phyloP scores from a whole-genome alignment of 1,284 basidiomycete species.

The Thecaphora thlaspeos region DNA sequence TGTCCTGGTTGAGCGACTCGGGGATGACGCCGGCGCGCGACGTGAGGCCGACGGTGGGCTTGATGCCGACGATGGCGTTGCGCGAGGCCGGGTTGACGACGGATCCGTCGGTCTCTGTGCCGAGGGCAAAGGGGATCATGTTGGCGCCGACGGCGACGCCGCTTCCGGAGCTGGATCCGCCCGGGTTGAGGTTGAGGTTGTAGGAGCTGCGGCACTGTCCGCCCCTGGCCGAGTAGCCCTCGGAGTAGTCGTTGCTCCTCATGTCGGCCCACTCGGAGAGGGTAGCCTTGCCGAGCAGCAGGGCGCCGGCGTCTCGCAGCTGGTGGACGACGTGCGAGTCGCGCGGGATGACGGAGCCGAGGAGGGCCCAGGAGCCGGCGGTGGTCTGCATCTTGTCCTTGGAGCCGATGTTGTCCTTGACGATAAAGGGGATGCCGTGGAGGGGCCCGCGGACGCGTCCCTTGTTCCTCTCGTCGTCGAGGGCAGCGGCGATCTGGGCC shows the following conservation, averaged over 20 bases:
- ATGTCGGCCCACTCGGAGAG: slow-evolving; percentile 58
- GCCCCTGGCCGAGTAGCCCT: slow-evolving; percentile 69
- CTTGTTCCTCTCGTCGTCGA: slow-evolving; percentile 64
- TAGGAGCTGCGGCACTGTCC: slow-evolving; percentile 68
- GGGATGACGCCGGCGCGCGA: slow-evolving; percentile 29
- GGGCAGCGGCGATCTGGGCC: slow-evolving; percentile 59
- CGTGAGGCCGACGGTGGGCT: slow-evolving; percentile 31
- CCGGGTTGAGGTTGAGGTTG: slow-evolving; percentile 66
- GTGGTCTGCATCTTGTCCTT: slow-evolving; percentile 66
- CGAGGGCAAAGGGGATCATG: slow-evolving; percentile 65
- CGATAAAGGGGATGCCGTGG: slow-evolving; percentile 70
- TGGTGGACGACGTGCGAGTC: slow-evolving; percentile 68
- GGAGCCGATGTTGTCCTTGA: slow-evolving; percentile 73
- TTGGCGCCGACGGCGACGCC: slow-evolving; percentile 68
- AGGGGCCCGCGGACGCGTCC: slow-evolving; percentile 64
- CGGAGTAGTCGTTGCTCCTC: slow-evolving; percentile 60
- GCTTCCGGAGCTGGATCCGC: slow-evolving; percentile 69
- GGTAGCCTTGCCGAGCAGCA: slow-evolving; percentile 64
- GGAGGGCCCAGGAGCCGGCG: slow-evolving; percentile 61
- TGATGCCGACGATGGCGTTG: slow-evolving; percentile 38
- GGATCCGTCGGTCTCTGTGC: slow-evolving; percentile 63
- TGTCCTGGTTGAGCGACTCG: slow-evolving; percentile 26
- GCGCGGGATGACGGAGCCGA: slow-evolving; percentile 63
- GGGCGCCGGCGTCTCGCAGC: slow-evolving; percentile 68
- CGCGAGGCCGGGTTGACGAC: slow-evolving; percentile 32